Evolutionary conservation across 75 land plant genomes (phyloP), one percentile per base, ranked within the genome.

Genomic region (Picea glauca): DNA sequence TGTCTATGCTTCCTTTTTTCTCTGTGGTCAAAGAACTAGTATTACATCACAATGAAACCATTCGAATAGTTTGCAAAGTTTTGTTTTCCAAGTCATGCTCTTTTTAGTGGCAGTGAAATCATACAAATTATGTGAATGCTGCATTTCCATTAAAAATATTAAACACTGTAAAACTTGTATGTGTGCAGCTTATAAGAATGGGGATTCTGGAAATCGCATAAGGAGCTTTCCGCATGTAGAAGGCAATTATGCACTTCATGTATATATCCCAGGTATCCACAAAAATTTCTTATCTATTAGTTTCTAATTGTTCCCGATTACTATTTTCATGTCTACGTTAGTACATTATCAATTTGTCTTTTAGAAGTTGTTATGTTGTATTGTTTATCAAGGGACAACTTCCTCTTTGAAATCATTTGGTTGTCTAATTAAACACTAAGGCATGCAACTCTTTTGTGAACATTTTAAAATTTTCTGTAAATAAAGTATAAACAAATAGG

Each of bases 211-310:
- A 13, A 78, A 65, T 65, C 82, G 99, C 58, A 82, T 91, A 46
- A 81, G 99, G 76, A 94, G 86, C 86, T 96, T 96, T 74, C 92
- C 95, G 30, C 99, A 96, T 68, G 90, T 94, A 9, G 90, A 91
- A 77, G 99, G 99, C 46, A 96, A 96, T 77, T 96, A 83, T 86
- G 90, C 98, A 21, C 67, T 94, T 2, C 97, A 96, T 82, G 93
- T 96, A 7, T 94, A 76, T 60, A 91, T 96, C 73, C 99, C 99
- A 85, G 99, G 96, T 95, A 70, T 32, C 23, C 4, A 60, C 3
- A 14, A 59, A 26, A 60, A 30, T 13, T 21, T 18, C 62, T 54
- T 64, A 63, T 62, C 21, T 70, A 60, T n/a, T 4, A 20, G 7
- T n/a, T 60, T 60, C 4, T 60, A 50, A 50, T 50, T 50, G 12